Evolutionary conservation across 495 filamentous ascomycete genomes (phyloP), one percentile per base, ranked within the genome.

Genomic region (Xylaria castorea): DNA sequence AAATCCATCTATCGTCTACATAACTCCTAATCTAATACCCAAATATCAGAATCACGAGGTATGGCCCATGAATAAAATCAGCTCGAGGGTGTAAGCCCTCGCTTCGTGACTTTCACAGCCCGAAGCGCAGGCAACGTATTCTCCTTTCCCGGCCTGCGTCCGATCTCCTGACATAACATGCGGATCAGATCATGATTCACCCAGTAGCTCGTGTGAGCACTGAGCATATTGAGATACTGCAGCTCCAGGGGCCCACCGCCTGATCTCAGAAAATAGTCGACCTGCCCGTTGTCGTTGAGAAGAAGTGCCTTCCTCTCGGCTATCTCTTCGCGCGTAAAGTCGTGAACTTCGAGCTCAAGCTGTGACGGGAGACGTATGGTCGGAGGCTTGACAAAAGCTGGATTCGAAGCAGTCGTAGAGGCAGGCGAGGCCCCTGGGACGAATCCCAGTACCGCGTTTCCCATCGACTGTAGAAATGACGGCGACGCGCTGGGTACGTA

Each of bases 161-260:
- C 95, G 75, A 95, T 89, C 82, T 99, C 96, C 50, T 94, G 81
- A 25, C 97, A 95, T 66, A 98, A 78, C 78, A 98, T 90, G 48
- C 95, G 83, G 32, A 96, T 90, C 81, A 98, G 93, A 79, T 98
- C 96, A 70, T 87, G 86, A 74, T 91, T 89, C 12, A 88, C 87
- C 96, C 96, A 98, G 76, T 99, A 99, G 73, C 92, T 93, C 70
- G 92, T 94, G 81, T 99, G 96, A n/a, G 96, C 96, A 69, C 94
- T 92, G 71, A 99, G 81, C 95, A 99, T 99, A 74, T 97, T 97
- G 5, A 98, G 80, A 79, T 99, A 99, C 84, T 98, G 95, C 66
- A 97, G 93, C 81, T 97, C 95, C 36, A 98, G 84, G 5, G 94
- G 88, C 0, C 95, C 93, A 27, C 92, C 89, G 0, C 93, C 92